phyloP scores from a whole-genome alignment of 2,329 filamentous ascomycete species.

The Cyphellophora europaea region DNA sequence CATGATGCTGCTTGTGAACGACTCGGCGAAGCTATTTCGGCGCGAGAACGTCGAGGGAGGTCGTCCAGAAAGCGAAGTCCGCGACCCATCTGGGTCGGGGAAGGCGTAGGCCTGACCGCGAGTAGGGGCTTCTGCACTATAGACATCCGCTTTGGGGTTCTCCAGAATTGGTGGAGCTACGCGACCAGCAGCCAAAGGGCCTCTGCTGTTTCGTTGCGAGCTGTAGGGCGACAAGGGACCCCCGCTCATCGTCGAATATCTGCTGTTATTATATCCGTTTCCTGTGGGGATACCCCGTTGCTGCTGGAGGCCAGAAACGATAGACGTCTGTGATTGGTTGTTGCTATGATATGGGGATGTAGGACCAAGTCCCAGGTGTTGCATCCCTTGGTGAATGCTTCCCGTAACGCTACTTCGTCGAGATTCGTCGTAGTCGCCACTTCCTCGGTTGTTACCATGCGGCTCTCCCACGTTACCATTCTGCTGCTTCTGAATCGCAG shows the following conservation, averaged over 20 bases:
- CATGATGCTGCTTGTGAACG: conserved; percentile 36
- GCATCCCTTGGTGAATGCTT: conserved; percentile 40
- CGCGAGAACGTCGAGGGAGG: conserved; percentile 29
- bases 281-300: conserved; percentile 30
- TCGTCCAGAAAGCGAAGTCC: conserved; percentile 25
- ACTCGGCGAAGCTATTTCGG: conserved; percentile 37
- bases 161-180: conserved; percentile 40
- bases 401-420: conserved; percentile 41
- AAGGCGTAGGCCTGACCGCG: conserved; percentile 42
- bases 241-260: conserved; percentile 27
- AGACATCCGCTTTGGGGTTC: conserved; percentile 40
- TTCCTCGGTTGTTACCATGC: conserved; percentile 30
- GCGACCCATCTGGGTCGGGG: conserved; percentile 35
- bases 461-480: background rate
- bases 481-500: background rate
- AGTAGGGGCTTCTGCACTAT: conserved; percentile 40
- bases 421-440: conserved; percentile 35
- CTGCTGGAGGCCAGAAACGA: conserved; percentile 33
- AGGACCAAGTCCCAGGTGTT: conserved; percentile 36
- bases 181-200: conserved; percentile 35
- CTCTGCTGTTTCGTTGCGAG: conserved; percentile 25
- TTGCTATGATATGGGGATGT: conserved; percentile 34
- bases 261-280: conserved; percentile 28
- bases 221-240: conserved; percentile 33
- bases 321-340: conserved; percentile 34